Conservation (phyloP, 1,284 basidiomycete genomes). For the Irpex sp. region DNA sequence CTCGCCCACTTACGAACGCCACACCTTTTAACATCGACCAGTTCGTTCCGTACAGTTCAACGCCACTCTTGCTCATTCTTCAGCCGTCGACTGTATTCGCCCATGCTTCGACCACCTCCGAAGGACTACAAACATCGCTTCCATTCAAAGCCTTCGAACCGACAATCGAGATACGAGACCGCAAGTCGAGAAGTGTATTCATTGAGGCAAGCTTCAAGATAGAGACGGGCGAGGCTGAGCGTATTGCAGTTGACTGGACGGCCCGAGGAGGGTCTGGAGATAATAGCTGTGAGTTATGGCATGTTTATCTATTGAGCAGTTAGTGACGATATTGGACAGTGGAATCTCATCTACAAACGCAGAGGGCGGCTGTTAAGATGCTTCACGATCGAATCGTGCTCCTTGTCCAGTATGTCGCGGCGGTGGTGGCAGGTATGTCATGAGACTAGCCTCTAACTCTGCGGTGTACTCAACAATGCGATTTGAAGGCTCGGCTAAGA, state of each 20-base stretch:
- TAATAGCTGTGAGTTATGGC: conserved; percentile 59
- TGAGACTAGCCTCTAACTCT: not conserved
- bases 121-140: conserved; percentile 37
- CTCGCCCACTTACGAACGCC: not conserved
- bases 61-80: conserved; percentile 72
- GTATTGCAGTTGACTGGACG: conserved; percentile 97
- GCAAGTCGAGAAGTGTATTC: conserved; percentile 75
- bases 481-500: conserved; percentile 53
- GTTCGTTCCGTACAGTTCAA: conserved; percentile 73
- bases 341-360: conserved; percentile 85
- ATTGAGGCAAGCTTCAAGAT: conserved; percentile 81
- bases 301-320: not conserved
- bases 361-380: conserved; percentile 95
- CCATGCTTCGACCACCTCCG: conserved; percentile 55
- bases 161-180: conserved; percentile 76
- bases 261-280: conserved; percentile 86
- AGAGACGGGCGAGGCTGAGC: conserved; percentile 97
- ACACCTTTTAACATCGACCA: conserved; percentile 23
- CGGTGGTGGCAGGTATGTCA: conserved; percentile 65
- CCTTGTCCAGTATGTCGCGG: conserved; percentile 79
- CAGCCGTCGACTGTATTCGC: conserved; percentile 50
- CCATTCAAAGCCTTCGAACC: conserved; percentile 91
- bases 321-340: conserved; percentile 44
- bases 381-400: conserved; percentile 86
- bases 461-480: not conserved